These are phyloP conservation scores for Phytophthora kernoviae DNA, from an alignment of 352 stramenopile species.

Conservation along the genomic window DNA sequence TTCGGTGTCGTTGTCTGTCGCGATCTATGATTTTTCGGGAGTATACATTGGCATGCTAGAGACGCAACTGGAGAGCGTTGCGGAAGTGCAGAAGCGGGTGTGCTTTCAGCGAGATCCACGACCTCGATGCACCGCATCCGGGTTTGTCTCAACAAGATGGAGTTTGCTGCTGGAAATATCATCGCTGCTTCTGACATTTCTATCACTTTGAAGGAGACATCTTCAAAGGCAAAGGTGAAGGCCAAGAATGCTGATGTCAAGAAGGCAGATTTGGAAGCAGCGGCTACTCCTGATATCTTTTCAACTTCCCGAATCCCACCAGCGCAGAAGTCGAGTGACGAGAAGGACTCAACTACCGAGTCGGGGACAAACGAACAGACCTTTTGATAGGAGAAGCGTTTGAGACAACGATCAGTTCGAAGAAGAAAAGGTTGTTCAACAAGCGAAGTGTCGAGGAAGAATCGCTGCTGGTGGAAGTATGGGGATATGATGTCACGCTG, in stretches of 20 bases:
- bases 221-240: slow-evolving; percentile 14
- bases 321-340: not conserved
- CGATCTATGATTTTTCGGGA: slow-evolving; percentile 39
- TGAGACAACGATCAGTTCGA: slow-evolving; percentile 22
- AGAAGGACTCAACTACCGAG: not conserved
- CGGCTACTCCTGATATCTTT: slow-evolving; percentile 20
- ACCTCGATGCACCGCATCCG: slow-evolving; percentile 20
- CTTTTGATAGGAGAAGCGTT: slow-evolving; percentile 31
- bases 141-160: slow-evolving; percentile 33
- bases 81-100: slow-evolving; percentile 18
- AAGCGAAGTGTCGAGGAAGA: slow-evolving; percentile 25
- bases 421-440: slow-evolving; percentile 22
- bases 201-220: slow-evolving; percentile 37
- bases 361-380: slow-evolving; percentile 3
- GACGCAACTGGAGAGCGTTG: slow-evolving; percentile 20
- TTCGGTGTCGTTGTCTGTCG: slow-evolving; percentile 25
- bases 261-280: slow-evolving; percentile 4
- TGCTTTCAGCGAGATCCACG: slow-evolving; percentile 22
- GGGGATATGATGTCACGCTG: slow-evolving; percentile 52
- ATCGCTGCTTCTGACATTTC: slow-evolving; percentile 26
- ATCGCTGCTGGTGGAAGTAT: slow-evolving; percentile 57
- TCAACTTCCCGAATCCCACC: slow-evolving; percentile 30
- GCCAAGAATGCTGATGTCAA: slow-evolving; percentile 12
- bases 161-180: slow-evolving; percentile 23
- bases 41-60: slow-evolving; percentile 33